These are phyloP conservation scores for Sugiyamaella boreocaroliniensis DNA, from an alignment of 805 yeast species.

Conservation along the genomic window DNA sequence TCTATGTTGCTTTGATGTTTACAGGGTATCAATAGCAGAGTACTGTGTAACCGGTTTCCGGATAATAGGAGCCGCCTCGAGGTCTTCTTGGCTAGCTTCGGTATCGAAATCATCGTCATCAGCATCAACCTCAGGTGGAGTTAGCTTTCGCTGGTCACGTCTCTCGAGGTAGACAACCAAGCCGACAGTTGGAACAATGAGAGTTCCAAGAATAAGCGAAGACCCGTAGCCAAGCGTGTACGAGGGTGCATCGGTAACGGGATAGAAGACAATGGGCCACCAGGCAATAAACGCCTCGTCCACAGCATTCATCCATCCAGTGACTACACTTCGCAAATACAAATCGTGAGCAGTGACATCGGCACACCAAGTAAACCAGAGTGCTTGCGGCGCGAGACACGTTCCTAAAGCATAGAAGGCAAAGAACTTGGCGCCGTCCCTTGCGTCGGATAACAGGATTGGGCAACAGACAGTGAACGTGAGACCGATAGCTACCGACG, in stretches of 20 bases:
- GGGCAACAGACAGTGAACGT: constrained; percentile 14
- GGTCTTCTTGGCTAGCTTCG: not conserved
- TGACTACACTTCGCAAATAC: constrained; percentile 14
- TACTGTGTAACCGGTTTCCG: not conserved
- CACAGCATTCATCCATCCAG: constrained; percentile 16
- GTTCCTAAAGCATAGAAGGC: constrained; percentile 15
- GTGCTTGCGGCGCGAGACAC: constrained; percentile 12
- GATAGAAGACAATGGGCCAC: constrained; percentile 16
- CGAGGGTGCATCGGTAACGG: constrained; percentile 14
- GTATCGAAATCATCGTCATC: not conserved
- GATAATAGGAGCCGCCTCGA: not conserved
- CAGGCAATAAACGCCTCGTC: constrained; percentile 16
- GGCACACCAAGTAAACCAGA: constrained; percentile 15
- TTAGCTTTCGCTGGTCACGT: constrained; percentile 3
- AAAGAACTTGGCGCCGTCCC: constrained; percentile 12
- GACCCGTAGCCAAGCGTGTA: constrained; percentile 12
- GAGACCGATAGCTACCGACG: constrained; percentile 13
- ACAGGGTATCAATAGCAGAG: not conserved
- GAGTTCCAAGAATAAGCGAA: constrained; percentile 11
- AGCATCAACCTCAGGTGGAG: not conserved
- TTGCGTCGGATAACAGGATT: constrained; percentile 7
- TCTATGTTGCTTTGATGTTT: not conserved
- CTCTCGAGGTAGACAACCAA: constrained; percentile 11
- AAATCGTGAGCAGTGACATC: constrained; percentile 14
- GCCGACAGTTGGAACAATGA: constrained; percentile 15